Evolutionary conservation across 1,139 yeast genomes (phyloP), one percentile per base, ranked within the genome.

Genomic region (Debaryomycetaceae sp.): DNA sequence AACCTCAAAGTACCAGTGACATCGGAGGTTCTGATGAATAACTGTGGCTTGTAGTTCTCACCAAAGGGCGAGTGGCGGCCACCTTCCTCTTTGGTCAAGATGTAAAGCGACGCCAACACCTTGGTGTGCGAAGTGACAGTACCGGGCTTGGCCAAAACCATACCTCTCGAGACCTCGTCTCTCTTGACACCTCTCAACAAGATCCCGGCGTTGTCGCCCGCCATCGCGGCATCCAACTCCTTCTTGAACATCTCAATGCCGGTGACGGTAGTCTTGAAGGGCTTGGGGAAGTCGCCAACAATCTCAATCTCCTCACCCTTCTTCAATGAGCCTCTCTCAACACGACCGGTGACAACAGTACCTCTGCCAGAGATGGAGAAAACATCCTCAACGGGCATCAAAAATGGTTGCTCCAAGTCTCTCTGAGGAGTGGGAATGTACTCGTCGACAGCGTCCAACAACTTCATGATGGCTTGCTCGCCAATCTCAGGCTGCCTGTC

Each of bases 361-460:
- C 98, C 98, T 80, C 98, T 89, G 68, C 98, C 98, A 34, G 97
- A 88, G 49, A 91, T 91, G 39, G 97, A 86, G 76, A 91, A 93
- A 44, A 88, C 93, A 53, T 86, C 96, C 73, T 91, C 98, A 50
- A 91, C 81, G 42, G 98, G 97, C 83, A 91, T 81, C 67, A 91
- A 70, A 76, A 91, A 93, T 47, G 97, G 93, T 68, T 88, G 86
- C 51, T 88, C 96, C 52, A 89, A 75, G 61, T 91, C 97, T 75
- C 99, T 88, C 49, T 68, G 69, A 48, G 99, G 99, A 43, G 96
- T 88, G 57, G 98, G 98, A 47, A 91, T 89, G 70, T 82, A 72
- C 58, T 80, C 89, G 60, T 91, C 99, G 46, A 91, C 89, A 44
- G 96, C 95, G 40, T 78, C 88, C 67, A 91, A 76, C 53, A 91